Conservation (phyloP, 2,329 filamentous ascomycete species). For the Cladosporium sp. region DNA sequence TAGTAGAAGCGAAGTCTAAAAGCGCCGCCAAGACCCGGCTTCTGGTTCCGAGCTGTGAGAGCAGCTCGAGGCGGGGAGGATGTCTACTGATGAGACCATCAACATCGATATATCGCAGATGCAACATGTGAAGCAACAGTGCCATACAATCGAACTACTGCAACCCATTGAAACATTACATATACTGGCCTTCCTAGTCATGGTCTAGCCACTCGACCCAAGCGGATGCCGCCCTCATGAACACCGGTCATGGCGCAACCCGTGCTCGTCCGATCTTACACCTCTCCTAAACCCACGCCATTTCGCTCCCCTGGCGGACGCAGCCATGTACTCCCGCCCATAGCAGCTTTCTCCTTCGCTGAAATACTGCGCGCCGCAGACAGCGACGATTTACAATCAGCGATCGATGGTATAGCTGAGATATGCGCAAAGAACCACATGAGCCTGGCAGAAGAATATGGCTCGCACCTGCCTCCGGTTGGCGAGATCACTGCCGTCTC, state of each 20-base stretch:
- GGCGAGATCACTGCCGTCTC: slow-evolving; percentile 52
- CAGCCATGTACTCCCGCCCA: slow-evolving; percentile 31
- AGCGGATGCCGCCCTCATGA: background rate
- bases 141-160: background rate
- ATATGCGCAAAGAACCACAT: slow-evolving; percentile 62
- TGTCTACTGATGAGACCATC: background rate
- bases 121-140: background rate
- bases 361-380: slow-evolving; percentile 43
- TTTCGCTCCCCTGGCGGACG: slow-evolving; percentile 18
- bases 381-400: slow-evolving; percentile 55
- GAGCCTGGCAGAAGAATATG: slow-evolving; percentile 63
- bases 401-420: slow-evolving; percentile 62
- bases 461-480: slow-evolving; percentile 61
- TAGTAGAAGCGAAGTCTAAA: slow-evolving; percentile 7
- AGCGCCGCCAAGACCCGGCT: background rate
- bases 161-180: too few species aligned
- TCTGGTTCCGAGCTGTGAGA: background rate
- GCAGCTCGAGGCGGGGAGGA: background rate
- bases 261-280: slow-evolving; percentile 41
- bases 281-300: slow-evolving; percentile 21
- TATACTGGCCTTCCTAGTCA: background rate
- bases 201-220: background rate
- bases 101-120: background rate
- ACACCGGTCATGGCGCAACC: slow-evolving; percentile 42
- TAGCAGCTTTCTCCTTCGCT: slow-evolving; percentile 36